Evolutionary conservation across 345 rosid genomes (phyloP).

Genomic region (Eucalyptus curtisii): DNA sequence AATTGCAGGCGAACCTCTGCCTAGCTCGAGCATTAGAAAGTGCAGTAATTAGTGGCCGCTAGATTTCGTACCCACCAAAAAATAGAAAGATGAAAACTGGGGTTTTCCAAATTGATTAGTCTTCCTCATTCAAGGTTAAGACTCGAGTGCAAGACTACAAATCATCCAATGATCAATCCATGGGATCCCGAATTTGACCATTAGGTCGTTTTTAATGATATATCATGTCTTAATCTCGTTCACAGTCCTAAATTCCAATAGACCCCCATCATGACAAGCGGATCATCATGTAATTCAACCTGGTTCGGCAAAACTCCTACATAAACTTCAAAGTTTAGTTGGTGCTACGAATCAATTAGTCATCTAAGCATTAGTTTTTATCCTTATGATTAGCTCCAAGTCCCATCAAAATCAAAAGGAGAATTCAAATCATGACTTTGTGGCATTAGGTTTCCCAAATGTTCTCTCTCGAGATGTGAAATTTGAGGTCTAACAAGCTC

Average conservation of each 20-base stretch:
- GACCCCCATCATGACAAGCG: not conserved
- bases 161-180: not conserved
- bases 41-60: not conserved
- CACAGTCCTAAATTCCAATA: not conserved
- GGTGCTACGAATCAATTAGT: not conserved
- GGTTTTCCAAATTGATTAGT: not conserved
- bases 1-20: not conserved
- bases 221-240: not conserved
- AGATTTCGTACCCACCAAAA: not conserved
- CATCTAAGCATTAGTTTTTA: not conserved
- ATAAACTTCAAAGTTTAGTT: not conserved
- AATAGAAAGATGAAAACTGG: not conserved
- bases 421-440: not conserved
- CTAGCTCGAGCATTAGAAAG: not conserved
- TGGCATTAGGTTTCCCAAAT: not conserved
- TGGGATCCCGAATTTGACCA: not conserved
- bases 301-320: not conserved
- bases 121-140: not conserved
- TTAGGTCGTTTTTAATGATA: not conserved
- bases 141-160: not conserved
- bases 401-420: not conserved
- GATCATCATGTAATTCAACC: not conserved
- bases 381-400: not conserved
- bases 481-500: not conserved
- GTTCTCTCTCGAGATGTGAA: not conserved